Percentiles rank a stretch among this genome's conserved stretches.
Conservation (phyloP, 2,329 filamentous ascomycete genomes). For the Talaromyces sp. region DNA sequence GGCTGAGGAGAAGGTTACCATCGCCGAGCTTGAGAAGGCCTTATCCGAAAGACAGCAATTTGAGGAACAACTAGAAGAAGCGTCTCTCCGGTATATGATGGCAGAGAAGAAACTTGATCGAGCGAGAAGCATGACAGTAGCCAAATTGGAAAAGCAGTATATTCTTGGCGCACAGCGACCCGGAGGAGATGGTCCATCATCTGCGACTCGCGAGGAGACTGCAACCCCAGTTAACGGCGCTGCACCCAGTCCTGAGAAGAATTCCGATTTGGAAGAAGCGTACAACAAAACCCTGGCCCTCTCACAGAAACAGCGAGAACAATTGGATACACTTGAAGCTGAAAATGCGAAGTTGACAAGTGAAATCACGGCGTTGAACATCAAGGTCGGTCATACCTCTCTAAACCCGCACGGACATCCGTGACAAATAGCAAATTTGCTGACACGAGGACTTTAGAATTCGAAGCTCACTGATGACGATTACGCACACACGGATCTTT, state of each 20-base stretch:
- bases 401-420: not conserved
- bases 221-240: conserved; percentile 52
- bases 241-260: conserved; percentile 48
- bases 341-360: conserved; percentile 71
- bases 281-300: conserved; percentile 73
- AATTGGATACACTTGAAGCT: conserved; percentile 70
- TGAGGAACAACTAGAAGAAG: conserved; percentile 79
- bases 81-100: conserved; percentile 85
- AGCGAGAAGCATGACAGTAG: conserved; percentile 79
- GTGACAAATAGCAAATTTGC: too few relatives aligned
- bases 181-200: conserved; percentile 41
- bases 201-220: conserved; percentile 49
- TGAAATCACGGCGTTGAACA: conserved; percentile 69
- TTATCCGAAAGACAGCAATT: conserved; percentile 76
- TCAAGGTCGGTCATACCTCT: conserved; percentile 41
- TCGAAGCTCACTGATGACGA: conserved; percentile 83
- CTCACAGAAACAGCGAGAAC: conserved; percentile 78
- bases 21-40: conserved; percentile 69
- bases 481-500: conserved; percentile 85
- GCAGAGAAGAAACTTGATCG: conserved; percentile 93
- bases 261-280: conserved; percentile 67
- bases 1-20: conserved; percentile 74
- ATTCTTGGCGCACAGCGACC: conserved; percentile 59
- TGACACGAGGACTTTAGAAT: conserved; percentile 45
- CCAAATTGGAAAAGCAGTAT: conserved; percentile 87